These are phyloP conservation scores for Monosporascus sp. DNA, from an alignment of 2,329 filamentous ascomycete genomes.

Conservation along the genomic window DNA sequence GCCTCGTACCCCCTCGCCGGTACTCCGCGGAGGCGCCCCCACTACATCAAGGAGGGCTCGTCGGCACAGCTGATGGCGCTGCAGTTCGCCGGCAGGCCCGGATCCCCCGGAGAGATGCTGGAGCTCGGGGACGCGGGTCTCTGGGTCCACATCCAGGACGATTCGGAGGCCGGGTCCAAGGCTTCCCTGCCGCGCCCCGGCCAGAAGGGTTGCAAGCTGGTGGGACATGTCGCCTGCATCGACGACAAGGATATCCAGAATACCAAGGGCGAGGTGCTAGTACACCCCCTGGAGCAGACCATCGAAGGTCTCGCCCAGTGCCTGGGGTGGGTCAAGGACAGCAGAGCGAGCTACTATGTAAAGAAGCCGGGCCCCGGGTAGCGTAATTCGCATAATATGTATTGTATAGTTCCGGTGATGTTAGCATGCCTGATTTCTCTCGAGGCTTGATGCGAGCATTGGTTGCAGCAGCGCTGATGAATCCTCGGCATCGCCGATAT, in stretches of 20 bases:
- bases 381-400: too few species aligned
- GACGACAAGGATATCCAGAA: background rate
- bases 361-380: too few species aligned
- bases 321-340: background rate
- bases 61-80: background rate
- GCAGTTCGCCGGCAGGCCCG: background rate
- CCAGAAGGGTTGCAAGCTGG: background rate
- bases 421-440: too few species aligned
- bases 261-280: background rate
- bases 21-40: background rate
- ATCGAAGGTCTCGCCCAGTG: background rate
- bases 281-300: background rate
- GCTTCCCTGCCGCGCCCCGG: background rate
- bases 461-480: too few species aligned
- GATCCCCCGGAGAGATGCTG: background rate
- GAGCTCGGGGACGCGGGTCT: background rate
- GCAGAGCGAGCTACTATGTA: too few species aligned
- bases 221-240: background rate
- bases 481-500: too few species aligned
- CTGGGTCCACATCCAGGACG: background rate
- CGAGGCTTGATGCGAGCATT: too few species aligned
- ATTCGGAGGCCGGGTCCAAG: background rate
- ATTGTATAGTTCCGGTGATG: too few species aligned
- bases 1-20: background rate
- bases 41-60: background rate